Evolutionary conservation across 176 grass and related monocot species (phyloP), one percentile per base, ranked within the genome.

Genomic region (Avena atlantica): DNA sequence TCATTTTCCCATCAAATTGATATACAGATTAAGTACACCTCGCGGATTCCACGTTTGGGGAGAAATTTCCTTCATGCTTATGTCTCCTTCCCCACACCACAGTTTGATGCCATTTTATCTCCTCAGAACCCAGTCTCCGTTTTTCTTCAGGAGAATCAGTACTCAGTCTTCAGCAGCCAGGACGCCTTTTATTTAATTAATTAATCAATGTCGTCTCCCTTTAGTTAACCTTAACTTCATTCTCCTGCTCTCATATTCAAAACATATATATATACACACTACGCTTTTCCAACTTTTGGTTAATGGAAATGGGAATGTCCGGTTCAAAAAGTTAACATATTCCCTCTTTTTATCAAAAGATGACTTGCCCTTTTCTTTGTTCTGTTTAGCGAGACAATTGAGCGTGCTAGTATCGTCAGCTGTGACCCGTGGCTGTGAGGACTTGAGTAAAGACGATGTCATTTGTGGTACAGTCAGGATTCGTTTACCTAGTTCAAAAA

Each of bases 241-340:
- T 37, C 29, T 31, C 63, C 12, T 66, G 63, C 13, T 31, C 5
- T 66, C 31, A 29, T 64, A 0, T 64, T 64, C 1, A 27, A 5
- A 13, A 5, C 2, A 4, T 31, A 29, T 66, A 29, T 29, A 29
- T 29, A 29, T 29, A 29, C 29, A 29, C 29, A 29, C 29, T 31
- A 29, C 5, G 12, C 15, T 55, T 34, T 34, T 16, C 64, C 2
- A 34, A 37, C 36, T 15, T 31, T 68, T 68, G 25, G 65, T 15
- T 66, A 69, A 69, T 19, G 29, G 65, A 67, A 67, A 67, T 16
- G 63, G 63, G 63, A 34, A 67, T 67, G 27, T 34, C 63, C 25
- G 27, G 2, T 34, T 67, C 27, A 67, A 8, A 31, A 31, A 2
- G 12, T 67, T 16, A 15, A 13, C 0, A 24, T 25, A 13, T 13